Evolutionary conservation across 805 yeast species (phyloP), one percentile per base, ranked within the genome.

Genomic region (Debaryomyces prosopidis): DNA sequence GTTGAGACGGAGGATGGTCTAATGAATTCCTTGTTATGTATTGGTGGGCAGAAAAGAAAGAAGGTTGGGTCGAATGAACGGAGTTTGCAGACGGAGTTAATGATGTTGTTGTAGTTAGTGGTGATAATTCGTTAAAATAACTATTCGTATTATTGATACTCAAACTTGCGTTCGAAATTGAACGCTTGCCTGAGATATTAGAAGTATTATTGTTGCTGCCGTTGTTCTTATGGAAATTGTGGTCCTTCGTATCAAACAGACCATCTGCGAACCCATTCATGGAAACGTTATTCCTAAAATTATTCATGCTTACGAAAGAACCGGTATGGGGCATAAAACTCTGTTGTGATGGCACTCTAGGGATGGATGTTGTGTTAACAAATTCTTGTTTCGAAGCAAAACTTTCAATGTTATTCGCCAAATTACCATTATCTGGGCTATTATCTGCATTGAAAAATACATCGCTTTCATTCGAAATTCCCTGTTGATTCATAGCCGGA

Each of bases 21-120:
- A 72, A 41, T 34, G 74, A 70, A 41, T 61, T 64, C 23, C 76
- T 56, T 3, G 65, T 53, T 34, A 71, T 53, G 54, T 60, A 68
- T 48, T 71, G 77, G 31, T 70, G 70, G 4, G 77, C 76, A 1
- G 73, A 67, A 48, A 71, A 69, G 46, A 69, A 72, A 3, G 75
- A 69, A 5, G 71, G 75, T 44, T 71, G 77, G 2, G 68, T 59
- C 34, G 73, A 70, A 46, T 71, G 76, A 12, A 70, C 50, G 2
- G 75, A 69, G 23, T 64, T 60, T 2, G 69, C 58, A 10, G 75
- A 70, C 0, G 73, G 76, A 0, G 76, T 68, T 36, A 68, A 60
- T 3, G 75, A 69, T 0, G 76, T 71, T 9, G 75, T 68, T 4
- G 77, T 71, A 7, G 77, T 70, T 44, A 71, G 50, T 4, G 77